Conservation (phyloP, 2,329 filamentous ascomycete genomes). For the Stachybotrys chartarum region DNA sequence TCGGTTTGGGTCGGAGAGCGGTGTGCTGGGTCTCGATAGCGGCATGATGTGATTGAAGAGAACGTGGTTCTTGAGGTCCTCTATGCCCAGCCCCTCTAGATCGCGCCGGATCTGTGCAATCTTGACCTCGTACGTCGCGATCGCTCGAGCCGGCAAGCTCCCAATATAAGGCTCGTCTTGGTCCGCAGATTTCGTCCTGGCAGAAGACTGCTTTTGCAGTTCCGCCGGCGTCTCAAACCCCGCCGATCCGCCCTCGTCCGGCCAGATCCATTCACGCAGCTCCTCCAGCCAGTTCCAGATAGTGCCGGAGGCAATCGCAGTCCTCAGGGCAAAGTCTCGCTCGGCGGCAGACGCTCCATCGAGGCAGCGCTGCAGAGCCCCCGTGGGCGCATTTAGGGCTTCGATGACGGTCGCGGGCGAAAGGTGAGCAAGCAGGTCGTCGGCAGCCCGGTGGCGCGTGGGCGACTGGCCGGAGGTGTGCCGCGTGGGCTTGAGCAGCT, state of each 20-base stretch:
- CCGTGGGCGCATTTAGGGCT: constrained; percentile 47
- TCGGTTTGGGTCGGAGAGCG: constrained; percentile 21
- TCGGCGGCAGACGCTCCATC: constrained; percentile 57
- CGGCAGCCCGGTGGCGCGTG: constrained; percentile 36
- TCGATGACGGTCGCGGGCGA: constrained; percentile 54
- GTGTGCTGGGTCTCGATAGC: constrained; percentile 30
- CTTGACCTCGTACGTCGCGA: constrained; percentile 63
- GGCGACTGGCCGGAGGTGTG: constrained; percentile 31
- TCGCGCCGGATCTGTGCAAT: constrained; percentile 66
- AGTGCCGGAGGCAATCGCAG: constrained; percentile 62
- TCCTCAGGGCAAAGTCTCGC: constrained; percentile 63
- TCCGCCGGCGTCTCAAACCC: constrained; percentile 46
- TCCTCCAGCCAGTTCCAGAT: constrained; percentile 73
- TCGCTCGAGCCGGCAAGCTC: constrained; percentile 57
- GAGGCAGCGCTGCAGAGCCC: constrained; percentile 50
- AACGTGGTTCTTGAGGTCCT: constrained; percentile 86
- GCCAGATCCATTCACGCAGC: constrained; percentile 54
- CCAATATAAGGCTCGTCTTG: constrained; percentile 51
- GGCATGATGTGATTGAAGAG: constrained; percentile 70
- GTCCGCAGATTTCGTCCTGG: constrained; percentile 13
- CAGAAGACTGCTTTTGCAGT: constrained; percentile 32
- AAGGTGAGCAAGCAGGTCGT: constrained; percentile 56
- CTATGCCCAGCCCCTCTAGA: constrained; percentile 64
- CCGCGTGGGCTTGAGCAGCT: constrained; percentile 24
- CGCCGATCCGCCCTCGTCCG: constrained; percentile 35